A percentile compares a stretch with the other conserved stretches of the same genome.
phyloP scores from a whole-genome alignment of 805 yeast species.

The Wickerhamomyces pijperi region DNA sequence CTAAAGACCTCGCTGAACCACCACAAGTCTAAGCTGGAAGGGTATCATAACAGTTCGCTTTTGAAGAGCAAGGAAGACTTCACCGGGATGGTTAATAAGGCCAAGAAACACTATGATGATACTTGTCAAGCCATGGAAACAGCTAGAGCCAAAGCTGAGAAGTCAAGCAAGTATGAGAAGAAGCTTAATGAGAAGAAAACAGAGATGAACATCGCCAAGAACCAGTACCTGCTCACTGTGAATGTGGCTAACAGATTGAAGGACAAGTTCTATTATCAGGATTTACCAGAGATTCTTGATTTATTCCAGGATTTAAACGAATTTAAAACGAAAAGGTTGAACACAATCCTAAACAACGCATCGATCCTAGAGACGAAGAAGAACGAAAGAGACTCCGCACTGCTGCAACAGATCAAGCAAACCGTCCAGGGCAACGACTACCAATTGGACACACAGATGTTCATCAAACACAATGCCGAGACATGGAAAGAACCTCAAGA shows the following conservation, averaged over 20 bases:
- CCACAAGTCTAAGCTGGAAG: conserved; percentile 43
- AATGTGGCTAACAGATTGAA: conserved; percentile 82
- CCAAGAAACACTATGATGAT: conserved; percentile 69
- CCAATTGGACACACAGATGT: conserved; percentile 76
- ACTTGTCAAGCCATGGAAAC: conserved; percentile 72
- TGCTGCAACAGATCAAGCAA: conserved; percentile 37
- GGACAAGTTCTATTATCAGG: conserved; percentile 89
- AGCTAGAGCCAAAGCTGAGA: conserved; percentile 66
- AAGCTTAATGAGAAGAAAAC: conserved; percentile 50
- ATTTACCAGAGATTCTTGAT: conserved; percentile 83
- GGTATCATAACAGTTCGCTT: conserved; percentile 45
- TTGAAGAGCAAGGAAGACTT: conserved; percentile 26
- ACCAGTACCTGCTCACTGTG: conserved; percentile 68
- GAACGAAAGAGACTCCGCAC: conserved; percentile 29
- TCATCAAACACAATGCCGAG: conserved; percentile 67
- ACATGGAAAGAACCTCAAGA: conserved; percentile 84
- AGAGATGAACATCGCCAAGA: conserved; percentile 85
- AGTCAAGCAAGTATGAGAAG: conserved; percentile 31
- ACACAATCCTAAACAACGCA: conserved; percentile 55
- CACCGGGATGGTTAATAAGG: conserved; percentile 21
- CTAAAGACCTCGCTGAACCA: conserved; percentile 42
- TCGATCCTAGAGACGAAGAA: conserved; percentile 47
- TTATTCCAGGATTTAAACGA: conserved; percentile 77
- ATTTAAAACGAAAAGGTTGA: conserved; percentile 58
- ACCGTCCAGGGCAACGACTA: conserved; percentile 66